Conservation (phyloP, 2,329 filamentous ascomycete species). For the Phialophora tarda region DNA sequence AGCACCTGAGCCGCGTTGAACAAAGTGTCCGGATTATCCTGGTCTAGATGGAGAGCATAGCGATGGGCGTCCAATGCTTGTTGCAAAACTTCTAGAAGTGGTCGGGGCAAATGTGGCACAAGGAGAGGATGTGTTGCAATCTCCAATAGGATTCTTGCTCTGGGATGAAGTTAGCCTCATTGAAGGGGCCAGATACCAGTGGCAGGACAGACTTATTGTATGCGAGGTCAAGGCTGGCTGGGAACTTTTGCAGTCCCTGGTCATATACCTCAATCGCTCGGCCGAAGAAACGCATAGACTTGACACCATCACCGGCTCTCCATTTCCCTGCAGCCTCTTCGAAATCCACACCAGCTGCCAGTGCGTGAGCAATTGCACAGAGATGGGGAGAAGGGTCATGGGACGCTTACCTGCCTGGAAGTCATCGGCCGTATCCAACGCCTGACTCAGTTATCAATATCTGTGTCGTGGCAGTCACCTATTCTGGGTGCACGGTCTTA, state of each 20-base stretch:
- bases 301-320: constrained; percentile 71
- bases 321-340: constrained; percentile 78
- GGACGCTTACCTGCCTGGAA: constrained; percentile 62
- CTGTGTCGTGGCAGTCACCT: background rate
- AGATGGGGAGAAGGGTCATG: constrained; percentile 8
- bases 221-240: constrained; percentile 70
- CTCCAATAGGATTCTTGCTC: constrained; percentile 71
- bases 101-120: constrained; percentile 61
- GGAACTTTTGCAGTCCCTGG: constrained; percentile 65
- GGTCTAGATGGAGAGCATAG: constrained; percentile 63
- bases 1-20: constrained; percentile 76
- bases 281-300: constrained; percentile 64
- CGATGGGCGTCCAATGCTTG: constrained; percentile 68
- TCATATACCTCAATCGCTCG: constrained; percentile 71
- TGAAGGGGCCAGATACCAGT: background rate
- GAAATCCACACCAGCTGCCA: constrained; percentile 65
- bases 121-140: constrained; percentile 70
- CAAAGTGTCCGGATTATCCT: constrained; percentile 68
- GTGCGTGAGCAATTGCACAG: background rate
- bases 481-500: constrained; percentile 35
- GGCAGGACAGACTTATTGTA: constrained; percentile 70
- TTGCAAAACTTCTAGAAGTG: constrained; percentile 61
- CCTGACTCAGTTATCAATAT: constrained; percentile 45
- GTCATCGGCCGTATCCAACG: constrained; percentile 68
- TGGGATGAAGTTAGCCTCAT: constrained; percentile 42